Percentiles rank a stretch among this genome's conserved stretches.
phyloP scores from a whole-genome alignment of 495 filamentous ascomycete species.

The Annulohypoxylon moriforme region DNA sequence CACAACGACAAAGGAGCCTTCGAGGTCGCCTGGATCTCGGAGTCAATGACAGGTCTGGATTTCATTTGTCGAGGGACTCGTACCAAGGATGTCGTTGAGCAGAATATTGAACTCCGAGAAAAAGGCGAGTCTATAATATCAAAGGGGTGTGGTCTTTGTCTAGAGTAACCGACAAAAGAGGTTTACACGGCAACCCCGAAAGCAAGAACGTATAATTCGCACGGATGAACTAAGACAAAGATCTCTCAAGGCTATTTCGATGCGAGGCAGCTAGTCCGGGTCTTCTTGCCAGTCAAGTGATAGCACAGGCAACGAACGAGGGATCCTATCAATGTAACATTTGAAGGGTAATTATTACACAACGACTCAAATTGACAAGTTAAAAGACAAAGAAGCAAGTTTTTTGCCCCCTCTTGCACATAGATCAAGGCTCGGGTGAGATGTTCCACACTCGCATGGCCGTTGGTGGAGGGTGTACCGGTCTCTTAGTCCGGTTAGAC shows the following conservation, averaged over 20 bases:
- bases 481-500: conserved; percentile 12
- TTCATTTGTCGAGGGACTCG: conserved; percentile 16
- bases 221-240: conserved; percentile 23
- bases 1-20: conserved; percentile 25
- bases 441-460: conserved; percentile 17
- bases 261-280: conserved; percentile 1
- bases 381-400: conserved; percentile 30
- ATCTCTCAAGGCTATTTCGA: conserved; percentile 17
- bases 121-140: conserved; percentile 17
- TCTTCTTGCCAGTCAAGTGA: conserved; percentile 37
- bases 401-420: conserved; percentile 17
- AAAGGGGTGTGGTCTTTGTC: conserved; percentile 26
- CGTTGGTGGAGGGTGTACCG: conserved; percentile 9
- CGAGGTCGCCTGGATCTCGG: conserved; percentile 16
- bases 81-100: conserved; percentile 6
- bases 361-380: conserved; percentile 14
- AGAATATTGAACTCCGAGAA: conserved; percentile 20
- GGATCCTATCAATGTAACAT: conserved; percentile 12
- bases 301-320: conserved; percentile 14
- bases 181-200: conserved; percentile 31
- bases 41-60: conserved; percentile 16
- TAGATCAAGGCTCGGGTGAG: conserved; percentile 27
- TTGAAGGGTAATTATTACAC: conserved; percentile 9
- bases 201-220: conserved; percentile 11
- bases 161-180: conserved; percentile 13